Evolutionary conservation across 192 early-diverging fungal species (phyloP).

Genomic region (Backusella tuberculispora): DNA sequence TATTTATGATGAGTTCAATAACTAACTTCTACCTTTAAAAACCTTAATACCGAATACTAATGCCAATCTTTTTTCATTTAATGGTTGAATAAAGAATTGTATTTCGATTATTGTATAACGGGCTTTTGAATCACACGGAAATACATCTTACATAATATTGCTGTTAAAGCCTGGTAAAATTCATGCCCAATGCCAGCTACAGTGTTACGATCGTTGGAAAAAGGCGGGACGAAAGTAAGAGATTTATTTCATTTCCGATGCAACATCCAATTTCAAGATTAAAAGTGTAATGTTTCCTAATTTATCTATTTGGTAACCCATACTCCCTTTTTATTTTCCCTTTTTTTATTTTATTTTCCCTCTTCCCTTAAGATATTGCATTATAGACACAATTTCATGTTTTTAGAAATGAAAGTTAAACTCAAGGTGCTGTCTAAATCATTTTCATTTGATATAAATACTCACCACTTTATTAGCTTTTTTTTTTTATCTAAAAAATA

Average conservation of each 20-base stretch:
- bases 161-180: background rate
- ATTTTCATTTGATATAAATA: background rate
- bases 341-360: background rate
- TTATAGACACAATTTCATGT: background rate
- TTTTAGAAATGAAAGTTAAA: constrained; percentile 12
- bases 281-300: background rate
- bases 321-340: background rate
- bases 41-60: too few relatives aligned
- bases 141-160: background rate
- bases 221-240: background rate
- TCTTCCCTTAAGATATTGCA: constrained; percentile 8
- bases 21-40: too few relatives aligned
- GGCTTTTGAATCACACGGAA: background rate
- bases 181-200: background rate
- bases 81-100: background rate
- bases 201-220: background rate
- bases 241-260: background rate
- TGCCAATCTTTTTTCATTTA: background rate
- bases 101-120: background rate
- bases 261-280: background rate
- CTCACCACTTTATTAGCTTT: background rate
- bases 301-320: background rate
- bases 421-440: background rate
- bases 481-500: background rate
- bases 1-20: too few relatives aligned